Evolutionary conservation across 1,284 basidiomycete genomes (phyloP), one percentile per base, ranked within the genome.

Genomic region (Ustilago cynodontis): DNA sequence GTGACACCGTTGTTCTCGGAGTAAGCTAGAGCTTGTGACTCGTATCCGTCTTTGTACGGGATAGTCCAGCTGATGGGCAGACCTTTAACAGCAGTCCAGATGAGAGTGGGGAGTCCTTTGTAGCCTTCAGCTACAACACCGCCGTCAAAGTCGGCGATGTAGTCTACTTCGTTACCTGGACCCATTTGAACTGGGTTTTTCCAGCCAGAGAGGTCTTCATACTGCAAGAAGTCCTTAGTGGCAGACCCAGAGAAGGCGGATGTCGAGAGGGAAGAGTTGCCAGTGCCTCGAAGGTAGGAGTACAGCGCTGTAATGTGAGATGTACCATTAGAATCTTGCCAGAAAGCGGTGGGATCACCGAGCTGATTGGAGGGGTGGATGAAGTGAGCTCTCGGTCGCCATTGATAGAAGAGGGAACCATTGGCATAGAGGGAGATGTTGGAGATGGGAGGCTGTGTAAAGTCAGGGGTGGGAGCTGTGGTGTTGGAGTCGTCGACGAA

Each of bases 331-430:
- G 56, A 20, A 9, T 51, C 43, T 18, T 62, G 52, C 72, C 72
- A 76, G 51, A 76, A 70, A 11, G 63, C 64, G 18, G 72, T 76
- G 0, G 72, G 67, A 39, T 76, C 72, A 14, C 72, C 72, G n/a
- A 70, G 59, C 22, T 71, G 63, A 22, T 71, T 56, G n/a, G 64
- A 64, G 2, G 72, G 72, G 45, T 76, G 67, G 26, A 76, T 67
- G 43, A 71, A 76, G 61, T 76, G 72, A 3, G 72, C 64, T 2
- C 39, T 47, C 1, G 68, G 72, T 18, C 72, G 63, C 72, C 72
- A 76, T 54, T 76, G 72, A 51, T 62, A 52, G 64, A 66, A 76
- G 24, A 76, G 68, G 14, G 51, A 56, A 18, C 60, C 60, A 55
- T 71, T 71, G 26, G 67, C 47, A 39, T 67, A 66, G 33, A 22